Evolutionary conservation across 1,284 basidiomycete genomes (phyloP).

Genomic region (Pseudomicrostroma phylloplanum): DNA sequence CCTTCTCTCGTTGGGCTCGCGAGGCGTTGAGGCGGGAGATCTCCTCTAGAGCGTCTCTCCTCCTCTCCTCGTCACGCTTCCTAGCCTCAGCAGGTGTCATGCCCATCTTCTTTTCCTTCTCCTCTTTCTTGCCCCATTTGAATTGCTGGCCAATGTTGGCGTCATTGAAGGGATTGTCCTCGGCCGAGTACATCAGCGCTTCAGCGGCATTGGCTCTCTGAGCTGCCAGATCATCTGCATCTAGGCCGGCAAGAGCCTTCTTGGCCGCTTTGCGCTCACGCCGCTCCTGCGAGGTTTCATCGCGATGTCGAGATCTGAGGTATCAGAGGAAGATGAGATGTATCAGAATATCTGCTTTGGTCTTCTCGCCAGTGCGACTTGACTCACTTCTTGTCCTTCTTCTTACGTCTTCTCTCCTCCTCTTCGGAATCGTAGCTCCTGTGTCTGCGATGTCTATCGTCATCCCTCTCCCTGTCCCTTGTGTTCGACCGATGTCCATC

Average conservation of each 20-base stretch:
- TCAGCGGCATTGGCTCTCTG: slow-evolving; percentile 41
- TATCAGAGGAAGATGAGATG: neutral
- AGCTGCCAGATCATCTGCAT: slow-evolving; percentile 25
- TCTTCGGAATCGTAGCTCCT: neutral
- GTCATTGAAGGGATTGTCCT: slow-evolving; percentile 95
- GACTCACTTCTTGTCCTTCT: slow-evolving; percentile 11
- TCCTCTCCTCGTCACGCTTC: slow-evolving; percentile 69
- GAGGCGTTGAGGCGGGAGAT: slow-evolving; percentile 81
- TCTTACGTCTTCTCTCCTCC: slow-evolving; percentile 10
- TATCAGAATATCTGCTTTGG: neutral
- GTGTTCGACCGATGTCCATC: slow-evolving; percentile 5
- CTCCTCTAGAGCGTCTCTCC: slow-evolving; percentile 82
- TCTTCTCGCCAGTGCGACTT: neutral
- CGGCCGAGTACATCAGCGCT: slow-evolving; percentile 62
- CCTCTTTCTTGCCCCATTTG: slow-evolving; percentile 95
- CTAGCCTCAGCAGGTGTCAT: slow-evolving; percentile 73
- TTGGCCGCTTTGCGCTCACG: slow-evolving; percentile 35
- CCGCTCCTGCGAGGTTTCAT: slow-evolving; percentile 35
- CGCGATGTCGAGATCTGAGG: slow-evolving; percentile 10
- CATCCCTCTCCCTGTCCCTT: slow-evolving; percentile 8
- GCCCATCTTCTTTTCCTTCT: slow-evolving; percentile 86
- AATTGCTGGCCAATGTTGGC: slow-evolving; percentile 88
- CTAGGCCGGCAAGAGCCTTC: slow-evolving; percentile 24
- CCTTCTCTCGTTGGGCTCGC: slow-evolving; percentile 84
- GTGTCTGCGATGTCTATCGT: slow-evolving; percentile 1